phyloP scores from a whole-genome alignment of 371 early-diverging fungal species.

The Mucor piriformis region DNA sequence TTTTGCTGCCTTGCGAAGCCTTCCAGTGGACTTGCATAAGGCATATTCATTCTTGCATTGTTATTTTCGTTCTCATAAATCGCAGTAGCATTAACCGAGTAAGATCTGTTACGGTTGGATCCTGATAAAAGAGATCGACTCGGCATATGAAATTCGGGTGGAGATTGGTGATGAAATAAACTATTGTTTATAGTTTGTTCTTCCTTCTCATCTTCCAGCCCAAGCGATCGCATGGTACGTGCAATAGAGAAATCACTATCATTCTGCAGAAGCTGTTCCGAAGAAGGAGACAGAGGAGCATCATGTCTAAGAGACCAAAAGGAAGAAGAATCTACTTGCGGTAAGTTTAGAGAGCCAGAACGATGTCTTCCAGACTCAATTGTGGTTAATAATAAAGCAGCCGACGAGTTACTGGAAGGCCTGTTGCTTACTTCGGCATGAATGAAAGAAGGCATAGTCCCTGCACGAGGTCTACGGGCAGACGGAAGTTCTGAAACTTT shows the following conservation, averaged over 20 bases:
- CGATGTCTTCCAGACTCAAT: conserved; percentile 52
- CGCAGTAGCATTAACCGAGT: conserved; percentile 73
- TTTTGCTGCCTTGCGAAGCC: conserved; percentile 51
- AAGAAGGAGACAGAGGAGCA: conserved; percentile 53
- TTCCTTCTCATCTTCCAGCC: conserved; percentile 64
- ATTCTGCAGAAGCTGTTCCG: conserved; percentile 59
- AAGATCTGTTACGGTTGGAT: conserved; percentile 65
- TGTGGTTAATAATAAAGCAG: conserved; percentile 46
- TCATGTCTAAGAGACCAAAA: conserved; percentile 60
- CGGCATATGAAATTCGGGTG: conserved; percentile 43
- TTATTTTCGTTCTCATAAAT: conserved; percentile 39
- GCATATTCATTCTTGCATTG: conserved; percentile 11
- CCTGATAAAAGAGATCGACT: conserved; percentile 46
- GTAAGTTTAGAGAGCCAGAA: conserved; percentile 67
- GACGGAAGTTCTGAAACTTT: conserved; percentile 8
- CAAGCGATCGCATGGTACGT: conserved; percentile 74
- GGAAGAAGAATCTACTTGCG: conserved; percentile 55
- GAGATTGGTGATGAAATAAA: conserved; percentile 36
- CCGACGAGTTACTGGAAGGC: conserved; percentile 52
- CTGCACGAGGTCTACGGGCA: conserved; percentile 72
- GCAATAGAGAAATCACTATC: conserved; percentile 69
- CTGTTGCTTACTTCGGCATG: conserved; percentile 35
- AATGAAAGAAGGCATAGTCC: conserved; percentile 76
- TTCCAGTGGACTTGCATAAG: conserved; percentile 42
- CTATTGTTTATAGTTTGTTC: conserved; percentile 18